These are phyloP conservation scores for Solanum stenotomum DNA, from an alignment of 257 asterid species.

Conservation along the genomic window DNA sequence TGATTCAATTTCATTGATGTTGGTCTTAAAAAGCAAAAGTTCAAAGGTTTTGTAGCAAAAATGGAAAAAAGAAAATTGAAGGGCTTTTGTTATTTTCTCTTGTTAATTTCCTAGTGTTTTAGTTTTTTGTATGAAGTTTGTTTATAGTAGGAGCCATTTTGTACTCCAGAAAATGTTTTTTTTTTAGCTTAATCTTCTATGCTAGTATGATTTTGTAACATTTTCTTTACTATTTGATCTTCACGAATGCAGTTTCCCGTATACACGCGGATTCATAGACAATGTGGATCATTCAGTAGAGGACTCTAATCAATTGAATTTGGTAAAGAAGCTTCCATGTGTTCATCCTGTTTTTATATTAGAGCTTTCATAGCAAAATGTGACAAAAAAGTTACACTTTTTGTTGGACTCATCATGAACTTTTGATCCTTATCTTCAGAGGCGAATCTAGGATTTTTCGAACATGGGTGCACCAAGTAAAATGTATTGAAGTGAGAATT, in stretches of 20 bases:
- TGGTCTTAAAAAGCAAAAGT: slow-evolving; percentile 4
- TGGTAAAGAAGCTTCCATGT: slow-evolving; percentile 35
- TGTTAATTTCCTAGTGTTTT: background rate
- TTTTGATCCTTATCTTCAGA: background rate
- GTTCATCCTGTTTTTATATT: background rate
- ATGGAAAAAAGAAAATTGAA: slow-evolving; percentile 2
- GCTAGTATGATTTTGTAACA: background rate
- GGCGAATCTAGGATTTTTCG: too few species aligned
- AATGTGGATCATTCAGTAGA: slow-evolving; percentile 21
- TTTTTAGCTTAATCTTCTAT: background rate
- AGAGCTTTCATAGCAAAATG: background rate
- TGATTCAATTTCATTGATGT: background rate
- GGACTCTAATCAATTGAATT: slow-evolving; percentile 26
- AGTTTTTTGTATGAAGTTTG: background rate
- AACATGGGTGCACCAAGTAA: too few species aligned
- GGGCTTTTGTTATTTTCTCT: background rate
- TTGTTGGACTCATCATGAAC: background rate
- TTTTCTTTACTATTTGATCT: slow-evolving; percentile 1
- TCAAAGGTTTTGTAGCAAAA: background rate
- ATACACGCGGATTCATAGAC: slow-evolving; percentile 28
- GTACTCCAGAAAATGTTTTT: background rate
- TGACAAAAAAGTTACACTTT: background rate
- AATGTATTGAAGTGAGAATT: too few species aligned
- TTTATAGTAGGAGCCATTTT: background rate
- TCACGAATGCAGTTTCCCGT: slow-evolving; percentile 51